Conservation (phyloP, 805 yeast genomes). For the Cyberlindnera nakhonratchasimensis region DNA sequence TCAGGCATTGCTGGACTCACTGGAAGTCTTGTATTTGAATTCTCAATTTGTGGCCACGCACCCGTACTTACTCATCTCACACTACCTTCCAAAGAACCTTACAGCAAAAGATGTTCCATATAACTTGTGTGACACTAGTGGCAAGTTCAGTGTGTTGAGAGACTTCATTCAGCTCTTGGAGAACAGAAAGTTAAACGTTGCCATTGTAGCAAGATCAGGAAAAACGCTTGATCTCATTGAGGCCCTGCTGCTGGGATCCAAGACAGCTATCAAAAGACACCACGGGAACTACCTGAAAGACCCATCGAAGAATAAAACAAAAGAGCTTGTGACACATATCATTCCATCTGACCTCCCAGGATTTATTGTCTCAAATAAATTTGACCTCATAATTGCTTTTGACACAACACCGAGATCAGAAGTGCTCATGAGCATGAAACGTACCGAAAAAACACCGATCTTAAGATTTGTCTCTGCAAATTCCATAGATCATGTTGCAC, state of each 20-base stretch:
- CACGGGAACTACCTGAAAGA: slow-evolving; percentile 62
- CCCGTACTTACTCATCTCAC: slow-evolving; percentile 81
- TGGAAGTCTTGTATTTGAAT: slow-evolving; percentile 71
- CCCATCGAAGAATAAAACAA: slow-evolving; percentile 33
- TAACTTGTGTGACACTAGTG: slow-evolving; percentile 73
- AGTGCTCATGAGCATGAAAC: slow-evolving; percentile 31
- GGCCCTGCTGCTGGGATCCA: slow-evolving; percentile 63
- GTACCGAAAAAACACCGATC: slow-evolving; percentile 44
- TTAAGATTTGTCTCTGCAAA: slow-evolving; percentile 71
- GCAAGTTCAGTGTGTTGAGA: slow-evolving; percentile 72
- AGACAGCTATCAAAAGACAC: slow-evolving; percentile 52
- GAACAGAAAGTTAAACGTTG: slow-evolving; percentile 49
- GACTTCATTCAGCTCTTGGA: slow-evolving; percentile 58
- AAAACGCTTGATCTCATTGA: slow-evolving; percentile 69
- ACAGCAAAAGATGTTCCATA: slow-evolving; percentile 67
- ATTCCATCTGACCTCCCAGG: slow-evolving; percentile 20
- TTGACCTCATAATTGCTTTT: slow-evolving; percentile 62
- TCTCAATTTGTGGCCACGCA: slow-evolving; percentile 81
- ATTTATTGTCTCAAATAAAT: slow-evolving; percentile 13
- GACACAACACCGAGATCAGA: slow-evolving; percentile 55
- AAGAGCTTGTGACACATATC: slow-evolving; percentile 20
- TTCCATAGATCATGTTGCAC: slow-evolving; percentile 78
- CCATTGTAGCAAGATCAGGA: slow-evolving; percentile 67
- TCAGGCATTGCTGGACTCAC: slow-evolving; percentile 65
- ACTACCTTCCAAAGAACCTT: slow-evolving; percentile 78